These are phyloP conservation scores for Aquilaria agallochum DNA, from an alignment of 441 rosid genomes.

Conservation along the genomic window DNA sequence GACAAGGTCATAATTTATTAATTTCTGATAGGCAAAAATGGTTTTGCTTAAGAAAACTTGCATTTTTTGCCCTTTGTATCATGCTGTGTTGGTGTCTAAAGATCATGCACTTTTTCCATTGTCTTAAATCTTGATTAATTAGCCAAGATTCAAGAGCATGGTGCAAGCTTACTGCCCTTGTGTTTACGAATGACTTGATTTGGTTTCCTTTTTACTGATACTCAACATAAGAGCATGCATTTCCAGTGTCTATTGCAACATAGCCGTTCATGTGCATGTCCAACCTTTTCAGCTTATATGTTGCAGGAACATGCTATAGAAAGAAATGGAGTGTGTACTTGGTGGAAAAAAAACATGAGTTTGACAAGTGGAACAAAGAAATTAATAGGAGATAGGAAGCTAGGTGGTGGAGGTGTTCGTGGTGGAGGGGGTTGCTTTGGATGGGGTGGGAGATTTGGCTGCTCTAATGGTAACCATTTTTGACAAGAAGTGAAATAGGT, in stretches of 20 bases:
- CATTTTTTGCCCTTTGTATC: too few species aligned
- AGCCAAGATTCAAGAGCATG: too few species aligned
- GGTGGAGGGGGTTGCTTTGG: constrained; percentile 94
- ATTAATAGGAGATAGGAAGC: constrained; percentile 83
- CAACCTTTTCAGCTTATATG: constrained; percentile 7
- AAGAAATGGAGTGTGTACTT: constrained; percentile 80
- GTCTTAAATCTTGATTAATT: too few species aligned
- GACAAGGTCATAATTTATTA: too few species aligned
- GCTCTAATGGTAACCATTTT: constrained; percentile 75
- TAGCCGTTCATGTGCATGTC: too few species aligned
- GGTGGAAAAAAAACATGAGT: constrained; percentile 80
- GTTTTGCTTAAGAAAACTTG: too few species aligned
- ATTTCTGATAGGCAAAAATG: too few species aligned
- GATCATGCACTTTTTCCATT: too few species aligned
- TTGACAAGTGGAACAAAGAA: constrained; percentile 82
- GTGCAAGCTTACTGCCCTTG: too few species aligned
- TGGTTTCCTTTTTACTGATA: background rate
- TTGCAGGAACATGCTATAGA: constrained; percentile 80
- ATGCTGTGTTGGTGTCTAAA: too few species aligned
- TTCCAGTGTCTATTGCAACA: constrained; percentile 6
- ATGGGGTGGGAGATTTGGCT: constrained; percentile 70
- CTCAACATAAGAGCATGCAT: background rate
- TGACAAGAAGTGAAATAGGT: constrained; percentile 74
- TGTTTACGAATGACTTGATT: too few species aligned
- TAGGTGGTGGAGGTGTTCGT: constrained; percentile 48